Percentiles rank a stretch among this genome's conserved stretches.
phyloP scores from a whole-genome alignment of 202 grass and related monocot species.

The Carex arenaria region DNA sequence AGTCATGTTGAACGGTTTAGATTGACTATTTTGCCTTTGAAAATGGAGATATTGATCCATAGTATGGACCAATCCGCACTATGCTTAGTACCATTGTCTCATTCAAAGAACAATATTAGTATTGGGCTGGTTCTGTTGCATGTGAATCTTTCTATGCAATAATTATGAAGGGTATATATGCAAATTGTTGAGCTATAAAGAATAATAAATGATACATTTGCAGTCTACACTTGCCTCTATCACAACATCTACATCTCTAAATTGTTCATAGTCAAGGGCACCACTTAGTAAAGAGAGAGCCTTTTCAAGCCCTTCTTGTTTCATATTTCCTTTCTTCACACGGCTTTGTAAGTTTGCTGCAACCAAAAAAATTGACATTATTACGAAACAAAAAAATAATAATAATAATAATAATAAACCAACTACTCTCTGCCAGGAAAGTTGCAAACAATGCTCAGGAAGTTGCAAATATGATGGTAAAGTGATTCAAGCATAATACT shows the following conservation, averaged over 20 bases:
- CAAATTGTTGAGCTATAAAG: background rate
- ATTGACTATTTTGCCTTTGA: no score
- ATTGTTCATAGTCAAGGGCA: constrained; percentile 76
- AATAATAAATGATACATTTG: constrained; percentile 10
- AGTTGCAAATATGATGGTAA: background rate
- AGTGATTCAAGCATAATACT: background rate
- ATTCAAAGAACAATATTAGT: background rate
- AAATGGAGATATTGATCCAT: no score
- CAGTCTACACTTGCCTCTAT: constrained; percentile 57
- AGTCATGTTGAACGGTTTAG: no score
- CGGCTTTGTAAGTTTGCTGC: constrained; percentile 65
- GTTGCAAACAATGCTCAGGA: background rate
- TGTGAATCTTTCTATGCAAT: background rate
- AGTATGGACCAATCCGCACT: no score
- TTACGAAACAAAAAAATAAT: background rate
- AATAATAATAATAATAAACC: background rate
- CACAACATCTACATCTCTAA: constrained; percentile 65
- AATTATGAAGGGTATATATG: background rate
- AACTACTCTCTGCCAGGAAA: background rate
- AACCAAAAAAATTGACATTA: background rate
- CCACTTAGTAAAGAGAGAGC: constrained; percentile 56
- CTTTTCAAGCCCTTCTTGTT: constrained; percentile 41
- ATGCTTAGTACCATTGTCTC: no score
- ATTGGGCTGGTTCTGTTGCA: background rate
- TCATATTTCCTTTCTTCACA: constrained; percentile 60